Evolutionary conservation across 148 eudicot genomes (phyloP).

Genomic region (Rheum nobile): DNA sequence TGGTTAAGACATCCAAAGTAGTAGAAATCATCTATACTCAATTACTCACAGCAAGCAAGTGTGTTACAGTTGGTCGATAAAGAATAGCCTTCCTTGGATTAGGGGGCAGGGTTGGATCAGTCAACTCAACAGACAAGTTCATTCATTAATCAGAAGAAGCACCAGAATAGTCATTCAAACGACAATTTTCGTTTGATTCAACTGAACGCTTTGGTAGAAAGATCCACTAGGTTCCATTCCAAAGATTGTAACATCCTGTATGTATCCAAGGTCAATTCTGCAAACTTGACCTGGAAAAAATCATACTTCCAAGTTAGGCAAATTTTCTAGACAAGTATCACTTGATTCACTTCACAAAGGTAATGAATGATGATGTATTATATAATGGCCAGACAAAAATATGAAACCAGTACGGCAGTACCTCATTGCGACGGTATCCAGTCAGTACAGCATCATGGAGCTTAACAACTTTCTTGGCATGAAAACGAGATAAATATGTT

Average conservation of each 20-base stretch:
- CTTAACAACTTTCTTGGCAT: slow-evolving; percentile 84
- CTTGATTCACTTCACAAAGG: not conserved
- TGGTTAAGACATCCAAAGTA: not conserved
- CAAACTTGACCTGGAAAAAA: slow-evolving; percentile 66
- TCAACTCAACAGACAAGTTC: slow-evolving; percentile 71
- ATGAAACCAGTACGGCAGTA: slow-evolving; percentile 22
- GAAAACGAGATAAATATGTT: slow-evolving; percentile 72
- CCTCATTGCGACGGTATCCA: slow-evolving; percentile 94
- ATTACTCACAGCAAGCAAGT: slow-evolving; percentile 76
- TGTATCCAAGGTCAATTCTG: slow-evolving; percentile 77
- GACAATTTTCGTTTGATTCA: slow-evolving; percentile 54
- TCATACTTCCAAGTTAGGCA: not conserved
- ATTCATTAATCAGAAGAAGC: slow-evolving; percentile 87
- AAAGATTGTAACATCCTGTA: slow-evolving; percentile 91
- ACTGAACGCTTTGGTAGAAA: slow-evolving; percentile 47
- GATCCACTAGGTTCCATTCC: slow-evolving; percentile 98
- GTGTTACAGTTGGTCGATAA: slow-evolving; percentile 76
- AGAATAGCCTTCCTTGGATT: slow-evolving; percentile 89
- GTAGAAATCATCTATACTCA: not conserved
- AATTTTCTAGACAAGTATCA: not conserved
- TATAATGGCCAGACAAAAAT: not conserved
- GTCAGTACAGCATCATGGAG: slow-evolving; percentile 78
- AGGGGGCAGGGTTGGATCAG: slow-evolving; percentile 84
- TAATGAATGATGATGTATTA: not conserved
- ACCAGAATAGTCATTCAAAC: slow-evolving; percentile 51